Evolutionary conservation across 2,329 filamentous ascomycete genomes (phyloP), one percentile per base, ranked within the genome.

Genomic region (Leptosphaerulina australis): DNA sequence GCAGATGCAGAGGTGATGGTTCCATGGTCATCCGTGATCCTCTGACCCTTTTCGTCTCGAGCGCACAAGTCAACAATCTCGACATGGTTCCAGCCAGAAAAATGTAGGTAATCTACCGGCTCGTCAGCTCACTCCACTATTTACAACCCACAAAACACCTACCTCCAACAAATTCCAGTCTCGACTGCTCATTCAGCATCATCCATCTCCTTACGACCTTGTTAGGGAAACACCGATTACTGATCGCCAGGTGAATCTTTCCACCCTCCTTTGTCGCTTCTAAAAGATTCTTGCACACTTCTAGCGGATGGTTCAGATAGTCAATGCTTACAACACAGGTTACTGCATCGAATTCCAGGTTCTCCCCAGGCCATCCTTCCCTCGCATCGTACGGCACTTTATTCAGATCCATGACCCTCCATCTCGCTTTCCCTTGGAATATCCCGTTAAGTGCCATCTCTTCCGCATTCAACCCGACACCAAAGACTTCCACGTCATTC

Each of bases 301-400:
- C 69, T 4, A 78, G 58, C 0, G 80, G 80, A 8, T 70, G 58
- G 0, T 73, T 77, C 2, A 83, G 62, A 53, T 83, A 83, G 55
- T 82, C 79, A 2, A 81, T 77, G 4, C 72, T 77, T 2, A 82
- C 78, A 8, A 78, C 79, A 55, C 79, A 81, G 1, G 79, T 80
- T 2, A 76, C 71, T 0, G 75, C 74, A 56, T 81, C 77, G 1
- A 81, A 64, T 5, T 51, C 43, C 11, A 58, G 0, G 2, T 40
- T 39, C 3, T 54, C 14, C 1, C 33, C 49, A 0, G 39, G 31
- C 56, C 59, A 62, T 3, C 44, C 58, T 2, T 48, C 24, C 1
- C 53, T 37, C 3, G 63, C 76, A 48, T 46, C 73, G 56, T 9
- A 72, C 62, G 37, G 73, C 44, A 25, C 49, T 12, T 49, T 58